Base-by-base conservation (phyloP, 2,329 filamentous ascomycete species). In the Dothidotthia symphoricarpi region DNA sequence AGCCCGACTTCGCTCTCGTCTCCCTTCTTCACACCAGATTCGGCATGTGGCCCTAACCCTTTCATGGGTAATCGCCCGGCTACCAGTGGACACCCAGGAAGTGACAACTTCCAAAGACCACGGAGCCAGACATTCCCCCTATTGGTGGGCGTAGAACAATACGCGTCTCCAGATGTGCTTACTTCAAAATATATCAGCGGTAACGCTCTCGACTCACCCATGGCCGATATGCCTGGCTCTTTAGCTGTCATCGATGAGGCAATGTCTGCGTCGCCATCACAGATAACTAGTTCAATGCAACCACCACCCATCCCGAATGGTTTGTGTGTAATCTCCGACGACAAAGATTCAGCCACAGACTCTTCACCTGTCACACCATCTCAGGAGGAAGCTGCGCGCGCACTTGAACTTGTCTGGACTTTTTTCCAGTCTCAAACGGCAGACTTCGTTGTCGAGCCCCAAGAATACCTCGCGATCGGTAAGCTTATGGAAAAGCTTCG, bases 401-500 rank as follows among this genome's bases (percentile, higher is more conserved):
- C 90, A 1, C 77, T 94, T 4, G 84, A 91, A 55, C 82, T 90
- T 2, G 80, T 96, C 14, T 78, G 95, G 63, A 83, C 71, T 43
- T 95, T 91, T 60, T 85, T 96, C 63, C 79, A 88, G 53, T 82
- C 82, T 43, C 79, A 85, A 51, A 80, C 82, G 0, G 72, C 67
- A 15, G 83, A 82, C 1, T 78, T 88, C 22, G 80, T 86, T 12
- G 81, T 87, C 12, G 86, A 93, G 57, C 79, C 88, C 31, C 78
- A 80, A 54, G 90, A 96, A 47, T 90, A 85, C 62, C 67, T 86
- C 48, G 80, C 82, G 3, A 82, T 96, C 31, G 76, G 88, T 13
- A 88, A 88, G 61, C 71, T 96, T 48, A 91, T 90, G 63, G 86
- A 95, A 66, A 94, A 91, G 67, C 75, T 95, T 19, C 82, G 86